These are phyloP conservation scores for Talaromyces piceae DNA, from an alignment of 2,329 filamentous ascomycete species.

Conservation along the genomic window DNA sequence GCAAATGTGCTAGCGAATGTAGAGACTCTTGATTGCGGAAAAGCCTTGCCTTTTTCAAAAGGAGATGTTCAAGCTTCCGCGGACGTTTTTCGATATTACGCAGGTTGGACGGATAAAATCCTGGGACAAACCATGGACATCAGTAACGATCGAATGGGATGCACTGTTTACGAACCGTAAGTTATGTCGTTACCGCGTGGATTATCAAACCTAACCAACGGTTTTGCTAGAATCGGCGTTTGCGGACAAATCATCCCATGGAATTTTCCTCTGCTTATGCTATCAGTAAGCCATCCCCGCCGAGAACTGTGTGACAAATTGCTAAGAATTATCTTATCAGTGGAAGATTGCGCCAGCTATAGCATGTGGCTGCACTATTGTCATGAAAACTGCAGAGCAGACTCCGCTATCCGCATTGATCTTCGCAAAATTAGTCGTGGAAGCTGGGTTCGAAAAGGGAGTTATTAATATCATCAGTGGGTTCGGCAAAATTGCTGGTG, in stretches of 20 bases:
- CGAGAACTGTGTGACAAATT: background rate
- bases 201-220: constrained; percentile 63
- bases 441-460: constrained; percentile 53
- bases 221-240: constrained; percentile 58
- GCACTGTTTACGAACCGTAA: background rate
- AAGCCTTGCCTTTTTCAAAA: background rate
- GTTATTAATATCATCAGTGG: constrained; percentile 50
- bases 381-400: constrained; percentile 50
- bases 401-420: constrained; percentile 48
- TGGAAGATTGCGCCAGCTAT: constrained; percentile 46
- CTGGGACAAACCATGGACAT: constrained; percentile 70
- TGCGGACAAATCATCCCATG: constrained; percentile 38
- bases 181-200: background rate
- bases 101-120: constrained; percentile 72
- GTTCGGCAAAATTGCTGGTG: constrained; percentile 52
- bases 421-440: constrained; percentile 43
- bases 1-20: constrained; percentile 18
- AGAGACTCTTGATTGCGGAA: constrained; percentile 18
- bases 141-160: background rate
- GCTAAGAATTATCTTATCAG: background rate
- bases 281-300: constrained; percentile 9
- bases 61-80: background rate
- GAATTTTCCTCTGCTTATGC: constrained; percentile 45
- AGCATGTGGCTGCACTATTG: constrained; percentile 46
- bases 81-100: constrained; percentile 60